These are phyloP conservation scores for Binderoboletus segoi DNA, from an alignment of 1,284 basidiomycete genomes.

Conservation along the genomic window DNA sequence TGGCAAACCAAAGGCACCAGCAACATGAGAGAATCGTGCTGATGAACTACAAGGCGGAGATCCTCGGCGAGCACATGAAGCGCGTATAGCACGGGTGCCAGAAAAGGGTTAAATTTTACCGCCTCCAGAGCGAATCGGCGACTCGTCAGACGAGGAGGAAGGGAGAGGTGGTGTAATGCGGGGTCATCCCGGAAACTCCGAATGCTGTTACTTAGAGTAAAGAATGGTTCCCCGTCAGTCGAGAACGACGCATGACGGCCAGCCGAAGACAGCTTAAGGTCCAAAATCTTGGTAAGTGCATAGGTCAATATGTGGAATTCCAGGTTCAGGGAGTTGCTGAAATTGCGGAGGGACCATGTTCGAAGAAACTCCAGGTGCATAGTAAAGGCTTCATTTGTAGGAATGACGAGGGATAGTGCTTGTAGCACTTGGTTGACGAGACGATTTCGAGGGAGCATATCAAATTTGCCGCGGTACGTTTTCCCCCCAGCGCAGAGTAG, in stretches of 20 bases:
- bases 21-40: slow-evolving; percentile 55
- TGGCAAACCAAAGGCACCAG: slow-evolving; percentile 68
- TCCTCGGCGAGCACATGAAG: slow-evolving; percentile 81
- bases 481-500: slow-evolving; percentile 52
- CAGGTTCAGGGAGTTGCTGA: slow-evolving; percentile 45
- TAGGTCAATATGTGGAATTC: slow-evolving; percentile 59
- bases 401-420: slow-evolving; percentile 61
- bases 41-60: slow-evolving; percentile 56
- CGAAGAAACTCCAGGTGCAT: slow-evolving; percentile 61
- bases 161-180: slow-evolving; percentile 47
- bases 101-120: slow-evolving; percentile 42
- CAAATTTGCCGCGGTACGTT: slow-evolving; percentile 47
- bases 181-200: slow-evolving; percentile 60
- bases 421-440: slow-evolving; percentile 64
- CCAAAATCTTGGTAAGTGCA: slow-evolving; percentile 55
- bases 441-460: slow-evolving; percentile 50
- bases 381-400: slow-evolving; percentile 53
- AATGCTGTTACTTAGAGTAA: slow-evolving; percentile 45
- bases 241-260: slow-evolving; percentile 5
- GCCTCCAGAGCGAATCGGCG: slow-evolving; percentile 25
- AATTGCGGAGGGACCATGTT: slow-evolving; percentile 52
- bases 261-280: slow-evolving; percentile 36
- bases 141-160: slow-evolving; percentile 40
- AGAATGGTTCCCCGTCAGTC: slow-evolving; percentile 29
- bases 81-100: slow-evolving; percentile 62